phyloP scores from a whole-genome alignment of 2,329 filamentous ascomycete genomes.

The Claviceps sp. region DNA sequence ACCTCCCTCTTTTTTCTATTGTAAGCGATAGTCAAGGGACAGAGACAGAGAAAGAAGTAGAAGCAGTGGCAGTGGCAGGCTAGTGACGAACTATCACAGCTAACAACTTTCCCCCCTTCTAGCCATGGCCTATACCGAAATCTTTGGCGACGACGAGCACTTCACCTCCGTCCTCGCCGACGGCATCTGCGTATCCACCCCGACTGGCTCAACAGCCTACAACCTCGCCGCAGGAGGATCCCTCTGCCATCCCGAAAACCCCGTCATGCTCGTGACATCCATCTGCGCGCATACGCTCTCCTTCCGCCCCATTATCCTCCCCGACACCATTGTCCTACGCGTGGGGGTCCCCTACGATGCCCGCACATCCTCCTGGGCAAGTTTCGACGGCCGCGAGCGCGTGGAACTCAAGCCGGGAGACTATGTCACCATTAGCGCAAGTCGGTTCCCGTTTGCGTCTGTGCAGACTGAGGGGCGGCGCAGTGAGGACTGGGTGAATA shows the following conservation, averaged over 20 bases:
- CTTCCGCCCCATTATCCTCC: slow-evolving; percentile 91
- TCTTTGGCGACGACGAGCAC: slow-evolving; percentile 91
- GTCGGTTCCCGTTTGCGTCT: slow-evolving; percentile 65
- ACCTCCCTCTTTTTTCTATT: background rate
- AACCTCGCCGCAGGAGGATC: slow-evolving; percentile 93
- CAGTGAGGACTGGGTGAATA: slow-evolving; percentile 72
- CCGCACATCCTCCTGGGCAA: slow-evolving; percentile 85
- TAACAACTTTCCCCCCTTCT: background rate
- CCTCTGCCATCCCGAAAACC: slow-evolving; percentile 90
- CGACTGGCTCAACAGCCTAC: slow-evolving; percentile 89
- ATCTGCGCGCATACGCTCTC: slow-evolving; percentile 92
- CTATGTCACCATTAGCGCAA: slow-evolving; percentile 74
- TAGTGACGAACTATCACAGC: background rate
- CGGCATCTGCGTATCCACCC: slow-evolving; percentile 85
- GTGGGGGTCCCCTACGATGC: slow-evolving; percentile 92
- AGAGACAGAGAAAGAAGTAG: no score
- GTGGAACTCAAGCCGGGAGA: slow-evolving; percentile 66
- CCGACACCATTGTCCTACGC: slow-evolving; percentile 87
- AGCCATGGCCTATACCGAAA: slow-evolving; percentile 84
- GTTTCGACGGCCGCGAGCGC: slow-evolving; percentile 87
- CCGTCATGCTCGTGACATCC: slow-evolving; percentile 84
- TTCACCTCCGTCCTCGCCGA: slow-evolving; percentile 91
- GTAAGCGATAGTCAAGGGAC: no score
- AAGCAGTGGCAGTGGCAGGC: no score
- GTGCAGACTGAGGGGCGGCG: slow-evolving; percentile 56